phyloP scores from a whole-genome alignment of 2,329 filamentous ascomycete species.

The Bipolaris oryzae region DNA sequence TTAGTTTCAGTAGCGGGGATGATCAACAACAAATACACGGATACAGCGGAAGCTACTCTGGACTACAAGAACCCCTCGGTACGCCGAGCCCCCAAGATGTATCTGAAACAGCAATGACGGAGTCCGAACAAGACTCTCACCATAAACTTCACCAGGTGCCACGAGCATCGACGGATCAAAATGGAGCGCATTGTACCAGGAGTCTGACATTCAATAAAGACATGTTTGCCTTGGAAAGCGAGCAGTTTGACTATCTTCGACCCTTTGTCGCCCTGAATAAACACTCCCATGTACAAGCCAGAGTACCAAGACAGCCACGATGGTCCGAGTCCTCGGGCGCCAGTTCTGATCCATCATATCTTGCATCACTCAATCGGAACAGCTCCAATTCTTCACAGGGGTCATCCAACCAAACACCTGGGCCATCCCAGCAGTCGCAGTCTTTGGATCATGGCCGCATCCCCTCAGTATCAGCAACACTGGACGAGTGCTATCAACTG shows the following conservation, averaged over 20 bases:
- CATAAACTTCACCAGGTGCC: conserved; percentile 22
- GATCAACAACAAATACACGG: conserved; percentile 6
- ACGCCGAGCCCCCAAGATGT: conserved; percentile 23
- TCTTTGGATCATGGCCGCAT: neutral
- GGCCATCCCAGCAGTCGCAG: conserved; percentile 4
- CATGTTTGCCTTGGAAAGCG: conserved; percentile 18
- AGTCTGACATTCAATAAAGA: conserved; percentile 23
- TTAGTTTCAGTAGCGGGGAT: conserved; percentile 12
- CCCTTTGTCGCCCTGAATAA: conserved; percentile 14
- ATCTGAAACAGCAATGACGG: conserved; percentile 14
- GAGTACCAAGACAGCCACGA: conserved; percentile 16
- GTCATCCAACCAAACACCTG: conserved; percentile 20
- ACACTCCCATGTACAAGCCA: conserved; percentile 15
- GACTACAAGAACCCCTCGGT: conserved; percentile 28
- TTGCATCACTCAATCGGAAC: conserved; percentile 33
- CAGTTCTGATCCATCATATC: conserved; percentile 37
- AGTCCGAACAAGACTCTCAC: conserved; percentile 17
- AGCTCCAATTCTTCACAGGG: conserved; percentile 35
- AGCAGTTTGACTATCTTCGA: conserved; percentile 14
- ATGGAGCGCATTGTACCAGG: neutral
- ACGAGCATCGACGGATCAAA: conserved; percentile 9
- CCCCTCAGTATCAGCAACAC: conserved; percentile 3
- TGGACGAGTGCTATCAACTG: conserved; percentile 3
- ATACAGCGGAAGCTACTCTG: conserved; percentile 8
- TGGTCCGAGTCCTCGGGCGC: conserved; percentile 33